A percentile compares a stretch with the other conserved stretches of the same genome.
Evolutionary conservation across 495 filamentous ascomycete species (phyloP).

Genomic region (Annulohypoxylon stygium): DNA sequence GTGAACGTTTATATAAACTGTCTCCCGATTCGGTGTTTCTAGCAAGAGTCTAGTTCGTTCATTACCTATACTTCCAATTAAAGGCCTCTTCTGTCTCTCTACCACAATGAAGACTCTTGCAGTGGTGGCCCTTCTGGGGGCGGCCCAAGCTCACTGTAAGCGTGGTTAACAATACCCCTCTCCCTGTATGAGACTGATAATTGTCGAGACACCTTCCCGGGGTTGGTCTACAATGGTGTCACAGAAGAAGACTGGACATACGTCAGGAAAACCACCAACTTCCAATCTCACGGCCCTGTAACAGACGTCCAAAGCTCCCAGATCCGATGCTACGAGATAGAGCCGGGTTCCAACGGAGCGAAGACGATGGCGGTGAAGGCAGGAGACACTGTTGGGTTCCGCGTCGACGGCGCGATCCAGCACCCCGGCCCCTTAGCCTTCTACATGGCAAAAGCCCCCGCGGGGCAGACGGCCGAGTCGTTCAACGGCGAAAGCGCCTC

Average conservation of each 20-base stretch:
- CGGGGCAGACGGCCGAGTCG: conserved; percentile 5
- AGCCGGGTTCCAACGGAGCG: conserved; percentile 7
- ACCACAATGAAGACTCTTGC: neutral
- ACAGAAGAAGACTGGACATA: conserved; percentile 15
- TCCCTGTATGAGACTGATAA: neutral
- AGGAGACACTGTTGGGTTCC: conserved; percentile 7
- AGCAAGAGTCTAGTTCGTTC: neutral
- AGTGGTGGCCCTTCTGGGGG: neutral
- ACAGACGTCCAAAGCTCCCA: conserved; percentile 4
- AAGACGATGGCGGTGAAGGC: conserved; percentile 12
- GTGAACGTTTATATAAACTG: conserved; percentile 1
- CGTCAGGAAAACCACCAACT: conserved; percentile 9
- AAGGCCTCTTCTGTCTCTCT: neutral
- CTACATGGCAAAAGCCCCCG: conserved; percentile 10
- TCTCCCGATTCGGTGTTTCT: neutral
- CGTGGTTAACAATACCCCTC: neutral
- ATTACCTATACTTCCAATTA: neutral
- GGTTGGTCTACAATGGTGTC: neutral
- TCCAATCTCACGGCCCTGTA: conserved; percentile 4
- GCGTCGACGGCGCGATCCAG: neutral
- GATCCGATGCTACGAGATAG: conserved; percentile 8
- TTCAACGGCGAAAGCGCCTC: neutral
- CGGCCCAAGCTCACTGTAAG: conserved; percentile 13
- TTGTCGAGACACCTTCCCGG: conserved; percentile 3
- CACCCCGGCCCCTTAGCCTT: conserved; percentile 17